Evolutionary conservation across 1,284 basidiomycete species (phyloP), one percentile per base, ranked within the genome.

Genomic region (Chiua sp.): DNA sequence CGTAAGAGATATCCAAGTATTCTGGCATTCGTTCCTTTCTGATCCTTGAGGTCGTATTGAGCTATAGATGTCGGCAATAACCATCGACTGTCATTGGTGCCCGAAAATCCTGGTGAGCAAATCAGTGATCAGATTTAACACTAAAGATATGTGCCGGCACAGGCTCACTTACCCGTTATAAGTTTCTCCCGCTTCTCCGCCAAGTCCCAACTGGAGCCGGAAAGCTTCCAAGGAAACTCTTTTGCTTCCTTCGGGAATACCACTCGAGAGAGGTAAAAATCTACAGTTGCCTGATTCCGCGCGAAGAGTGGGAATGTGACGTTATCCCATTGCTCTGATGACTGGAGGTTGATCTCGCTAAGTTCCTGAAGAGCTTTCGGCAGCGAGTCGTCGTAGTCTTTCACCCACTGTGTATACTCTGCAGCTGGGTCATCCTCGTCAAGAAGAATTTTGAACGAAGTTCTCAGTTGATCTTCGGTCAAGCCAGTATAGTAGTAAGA

Each of bases 171-270:
- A 55, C 63, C 63, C 0, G 63, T 64, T 16, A 53, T 50, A 3
- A 42, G 30, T 1, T 22, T 26, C 4, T 57, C 50, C 1, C 50
- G 49, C 3, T 56, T 57, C 59, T 78, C 77, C 0, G 79, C 81
- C 23, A 86, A 70, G 70, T 85, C 84, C 83, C 84, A 85, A 0
- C 77, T 78, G 16, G 79, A 82, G 1, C 78, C 79, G 1, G 76
- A 65, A 1, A 85, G 64, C 61, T 82, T 84, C 32, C 68, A 59
- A 0, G 73, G 74, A 60, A 82, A 85, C 47, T 82, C 77, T 57
- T 80, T 81, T 0, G 79, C 81, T 44, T 62, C 56, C 35, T 35
- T 28, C 8, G 53, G 53, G 13, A 62, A 61, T 3, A 61, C 60
- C 3, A 52, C 44, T 16, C 28, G 67, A 0, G 77, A 72, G 8